phyloP scores from a whole-genome alignment of 2,329 filamentous ascomycete species.

The Sphaerulina musiva region DNA sequence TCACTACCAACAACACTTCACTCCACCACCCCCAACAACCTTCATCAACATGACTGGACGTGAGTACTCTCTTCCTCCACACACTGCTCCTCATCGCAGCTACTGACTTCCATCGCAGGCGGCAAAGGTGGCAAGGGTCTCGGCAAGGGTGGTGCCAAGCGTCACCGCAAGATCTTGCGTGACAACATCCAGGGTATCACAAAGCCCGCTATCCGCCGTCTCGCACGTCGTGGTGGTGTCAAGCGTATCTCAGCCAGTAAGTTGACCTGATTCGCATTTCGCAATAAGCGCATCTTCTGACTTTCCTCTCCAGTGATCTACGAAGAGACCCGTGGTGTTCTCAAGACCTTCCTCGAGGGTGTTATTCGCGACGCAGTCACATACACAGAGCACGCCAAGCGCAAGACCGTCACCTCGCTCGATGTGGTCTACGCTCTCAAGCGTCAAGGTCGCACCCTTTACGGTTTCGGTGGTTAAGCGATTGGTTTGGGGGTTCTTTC shows the following conservation, averaged over 20 bases:
- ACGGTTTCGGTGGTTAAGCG: conserved; percentile 61
- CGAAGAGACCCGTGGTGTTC: conserved; percentile 73
- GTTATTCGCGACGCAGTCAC: conserved; percentile 74
- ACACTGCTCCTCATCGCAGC: too few relatives aligned
- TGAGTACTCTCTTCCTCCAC: conserved; percentile 33
- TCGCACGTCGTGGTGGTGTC: conserved; percentile 69
- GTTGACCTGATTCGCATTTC: conserved; percentile 10
- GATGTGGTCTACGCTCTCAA: conserved; percentile 59
- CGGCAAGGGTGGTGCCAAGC: conserved; percentile 97
- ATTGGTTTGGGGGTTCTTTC: conserved; percentile 19
- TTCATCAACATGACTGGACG: conserved; percentile 47
- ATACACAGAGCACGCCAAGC: conserved; percentile 78
- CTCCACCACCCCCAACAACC: conserved; percentile 25
- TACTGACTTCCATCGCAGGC: conserved; percentile 50
- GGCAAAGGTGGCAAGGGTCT: conserved; percentile 97
- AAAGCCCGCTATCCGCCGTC: conserved; percentile 59
- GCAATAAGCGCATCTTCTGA: conserved; percentile 21
- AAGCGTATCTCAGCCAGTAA: conserved; percentile 85
- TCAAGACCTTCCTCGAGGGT: conserved; percentile 77
- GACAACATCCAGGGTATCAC: conserved; percentile 98
- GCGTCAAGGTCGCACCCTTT: conserved; percentile 59
- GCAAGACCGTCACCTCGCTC: conserved; percentile 62
- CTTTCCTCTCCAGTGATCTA: conserved; percentile 59
- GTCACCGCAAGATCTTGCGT: conserved; percentile 88
- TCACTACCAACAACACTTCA: conserved; percentile 19